phyloP scores from a whole-genome alignment of 768 basidiomycete genomes.

The Suillus decipiens region DNA sequence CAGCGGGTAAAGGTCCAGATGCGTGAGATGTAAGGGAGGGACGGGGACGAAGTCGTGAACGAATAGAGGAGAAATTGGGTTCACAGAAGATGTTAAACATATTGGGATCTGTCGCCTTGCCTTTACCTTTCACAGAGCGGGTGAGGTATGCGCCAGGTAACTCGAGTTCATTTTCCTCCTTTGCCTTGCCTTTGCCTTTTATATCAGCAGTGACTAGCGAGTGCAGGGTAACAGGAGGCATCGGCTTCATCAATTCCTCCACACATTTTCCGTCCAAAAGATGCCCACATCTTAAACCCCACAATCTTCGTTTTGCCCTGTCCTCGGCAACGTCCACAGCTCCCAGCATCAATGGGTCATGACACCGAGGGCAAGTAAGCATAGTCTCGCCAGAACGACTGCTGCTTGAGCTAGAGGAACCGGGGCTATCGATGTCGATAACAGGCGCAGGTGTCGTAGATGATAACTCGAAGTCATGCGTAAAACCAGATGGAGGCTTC shows the following conservation, averaged over 20 bases:
- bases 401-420: slow-evolving; percentile 25
- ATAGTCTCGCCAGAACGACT: slow-evolving; percentile 37
- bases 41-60: slow-evolving; percentile 60
- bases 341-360: slow-evolving; percentile 61
- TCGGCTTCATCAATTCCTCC: slow-evolving; percentile 54
- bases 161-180: slow-evolving; percentile 1
- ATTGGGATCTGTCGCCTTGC: slow-evolving; percentile 32
- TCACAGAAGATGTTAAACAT: slow-evolving; percentile 13
- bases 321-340: slow-evolving; percentile 51
- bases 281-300: slow-evolving; percentile 78
- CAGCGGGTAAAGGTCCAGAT: slow-evolving; percentile 10
- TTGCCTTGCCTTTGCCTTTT: slow-evolving; percentile 35
- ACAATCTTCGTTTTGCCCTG: slow-evolving; percentile 50
- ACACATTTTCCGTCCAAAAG: slow-evolving; percentile 78
- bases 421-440: slow-evolving; percentile 44
- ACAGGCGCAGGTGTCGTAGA: slow-evolving; percentile 33
- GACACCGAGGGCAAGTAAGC: slow-evolving; percentile 69
- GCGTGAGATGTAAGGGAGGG: slow-evolving; percentile 19
- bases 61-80: slow-evolving; percentile 42
- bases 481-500: slow-evolving; percentile 60
- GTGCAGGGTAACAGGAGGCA: slow-evolving; percentile 8
- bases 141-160: neutral
- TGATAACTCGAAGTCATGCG: slow-evolving; percentile 58
- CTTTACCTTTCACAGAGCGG: slow-evolving; percentile 29
- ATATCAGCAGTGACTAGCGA: slow-evolving; percentile 18